phyloP scores from a whole-genome alignment of 2,329 filamentous ascomycete species.

The Aspergillus aculeatus region DNA sequence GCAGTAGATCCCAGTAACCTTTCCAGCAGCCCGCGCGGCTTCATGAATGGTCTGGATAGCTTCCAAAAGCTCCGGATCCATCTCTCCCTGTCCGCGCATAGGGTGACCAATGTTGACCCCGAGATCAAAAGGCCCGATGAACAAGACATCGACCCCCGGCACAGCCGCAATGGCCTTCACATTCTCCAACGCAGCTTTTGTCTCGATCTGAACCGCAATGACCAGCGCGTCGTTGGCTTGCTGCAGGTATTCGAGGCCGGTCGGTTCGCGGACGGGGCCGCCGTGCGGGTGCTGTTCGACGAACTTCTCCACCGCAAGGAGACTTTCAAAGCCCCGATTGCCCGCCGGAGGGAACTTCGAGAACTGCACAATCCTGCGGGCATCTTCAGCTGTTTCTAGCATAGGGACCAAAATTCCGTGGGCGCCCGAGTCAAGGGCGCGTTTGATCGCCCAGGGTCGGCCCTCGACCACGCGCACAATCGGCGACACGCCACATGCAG shows the following conservation, averaged over 20 bases:
- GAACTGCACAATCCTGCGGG: too few relatives aligned
- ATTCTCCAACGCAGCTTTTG: conserved; percentile 21
- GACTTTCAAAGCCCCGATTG: too few relatives aligned
- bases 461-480: conserved; percentile 24
- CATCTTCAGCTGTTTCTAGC: conserved; percentile 31
- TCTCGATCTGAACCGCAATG: conserved; percentile 42
- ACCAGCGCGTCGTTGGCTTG: conserved; percentile 34
- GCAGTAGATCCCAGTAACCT: too few relatives aligned
- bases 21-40: too few relatives aligned
- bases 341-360: too few relatives aligned
- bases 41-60: too few relatives aligned
- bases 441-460: conserved; percentile 26
- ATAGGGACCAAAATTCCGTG: conserved; percentile 29
- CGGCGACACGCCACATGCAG: conserved; percentile 25
- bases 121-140: background rate
- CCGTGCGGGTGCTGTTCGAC: conserved; percentile 29
- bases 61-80: background rate
- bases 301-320: conserved; percentile 22
- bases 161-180: too few relatives aligned
- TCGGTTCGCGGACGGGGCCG: conserved; percentile 31
- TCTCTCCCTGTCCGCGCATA: background rate
- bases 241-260: conserved; percentile 31
- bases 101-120: background rate
- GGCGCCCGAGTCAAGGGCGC: conserved; percentile 28
- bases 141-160: conserved; percentile 29